Percentiles rank a stretch among this genome's conserved stretches.
These are phyloP conservation scores for Neopestalotiopsis sp. DNA, from an alignment of 2,329 filamentous ascomycete genomes.

Conservation along the genomic window DNA sequence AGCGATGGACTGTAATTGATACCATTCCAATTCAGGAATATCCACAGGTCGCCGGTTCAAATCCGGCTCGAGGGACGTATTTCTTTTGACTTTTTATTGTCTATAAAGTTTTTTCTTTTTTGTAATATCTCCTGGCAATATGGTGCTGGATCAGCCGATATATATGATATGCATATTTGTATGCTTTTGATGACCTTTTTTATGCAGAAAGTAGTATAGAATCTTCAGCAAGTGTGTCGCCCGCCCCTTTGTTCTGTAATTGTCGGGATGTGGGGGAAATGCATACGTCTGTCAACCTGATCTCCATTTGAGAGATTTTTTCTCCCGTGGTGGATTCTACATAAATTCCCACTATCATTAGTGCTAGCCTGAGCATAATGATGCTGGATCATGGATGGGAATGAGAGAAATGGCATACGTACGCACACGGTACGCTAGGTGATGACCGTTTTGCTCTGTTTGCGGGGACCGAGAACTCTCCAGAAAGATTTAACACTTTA, in stretches of 20 bases:
- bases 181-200: too few species aligned
- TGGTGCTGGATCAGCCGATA: background rate
- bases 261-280: background rate
- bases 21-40: constrained; percentile 2
- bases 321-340: background rate
- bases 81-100: background rate
- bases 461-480: background rate
- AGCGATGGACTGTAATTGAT: constrained; percentile 2
- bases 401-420: background rate
- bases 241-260: background rate
- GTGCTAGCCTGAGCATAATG: background rate
- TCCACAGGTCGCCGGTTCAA: constrained; percentile 3
- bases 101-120: background rate
- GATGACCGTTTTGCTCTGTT: background rate
- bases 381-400: background rate
- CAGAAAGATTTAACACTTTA: background rate
- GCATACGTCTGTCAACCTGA: background rate
- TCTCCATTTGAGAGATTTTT: background rate
- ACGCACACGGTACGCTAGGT: background rate
- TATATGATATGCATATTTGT: too few species aligned
- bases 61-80: background rate
- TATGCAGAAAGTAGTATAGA: background rate
- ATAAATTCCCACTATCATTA: background rate
- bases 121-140: background rate
- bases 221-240: background rate